phyloP scores from a whole-genome alignment of 805 yeast species.

The Candida loeiensis region DNA sequence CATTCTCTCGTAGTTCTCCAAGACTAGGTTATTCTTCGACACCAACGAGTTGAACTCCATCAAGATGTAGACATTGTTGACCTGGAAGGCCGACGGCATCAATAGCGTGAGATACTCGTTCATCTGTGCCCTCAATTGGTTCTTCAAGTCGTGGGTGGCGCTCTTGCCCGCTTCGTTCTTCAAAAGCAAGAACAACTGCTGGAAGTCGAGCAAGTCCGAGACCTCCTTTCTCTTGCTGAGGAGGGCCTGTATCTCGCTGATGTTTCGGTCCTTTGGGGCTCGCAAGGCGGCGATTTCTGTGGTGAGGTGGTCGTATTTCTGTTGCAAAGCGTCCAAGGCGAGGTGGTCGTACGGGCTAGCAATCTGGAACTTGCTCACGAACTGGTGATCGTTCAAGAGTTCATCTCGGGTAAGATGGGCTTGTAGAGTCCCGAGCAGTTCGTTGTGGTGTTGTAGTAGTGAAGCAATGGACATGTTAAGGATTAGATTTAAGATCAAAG shows the following conservation, averaged over 20 bases:
- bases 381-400: constrained; percentile 4
- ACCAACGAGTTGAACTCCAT: constrained; percentile 12
- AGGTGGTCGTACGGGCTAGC: constrained; percentile 6
- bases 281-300: constrained; percentile 6
- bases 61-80: constrained; percentile 10
- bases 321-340: constrained; percentile 10
- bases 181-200: constrained; percentile 11
- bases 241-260: constrained; percentile 7
- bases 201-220: constrained; percentile 14
- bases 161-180: background rate
- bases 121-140: constrained; percentile 10
- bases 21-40: constrained; percentile 8
- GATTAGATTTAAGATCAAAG: too few relatives aligned
- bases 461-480: constrained; percentile 4
- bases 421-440: background rate
- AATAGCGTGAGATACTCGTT: constrained; percentile 16
- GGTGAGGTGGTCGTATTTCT: constrained; percentile 6
- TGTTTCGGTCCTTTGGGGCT: background rate
- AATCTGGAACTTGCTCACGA: constrained; percentile 5
- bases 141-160: constrained; percentile 5
- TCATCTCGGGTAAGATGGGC: background rate
- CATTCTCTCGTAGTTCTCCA: constrained; percentile 10
- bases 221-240: constrained; percentile 10
- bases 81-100: constrained; percentile 18
- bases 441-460: constrained; percentile 2